Percentiles rank a stretch among this genome's conserved stretches.
These are phyloP conservation scores for Suillus ampliporus DNA, from an alignment of 768 basidiomycete genomes.

Conservation along the genomic window DNA sequence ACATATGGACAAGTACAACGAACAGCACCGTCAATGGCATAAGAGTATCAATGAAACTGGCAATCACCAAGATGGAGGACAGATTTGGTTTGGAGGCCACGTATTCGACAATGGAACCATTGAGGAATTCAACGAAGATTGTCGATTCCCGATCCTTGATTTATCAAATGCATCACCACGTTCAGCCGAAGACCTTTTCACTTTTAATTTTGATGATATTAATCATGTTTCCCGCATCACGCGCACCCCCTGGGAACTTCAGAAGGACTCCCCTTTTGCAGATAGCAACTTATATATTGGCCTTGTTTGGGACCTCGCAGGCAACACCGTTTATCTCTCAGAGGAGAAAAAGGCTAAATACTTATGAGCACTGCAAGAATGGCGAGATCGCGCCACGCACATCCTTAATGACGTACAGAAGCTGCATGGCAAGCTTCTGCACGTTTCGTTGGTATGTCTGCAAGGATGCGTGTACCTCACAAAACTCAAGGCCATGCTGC, in stretches of 20 bases:
- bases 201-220: constrained; percentile 41
- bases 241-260: constrained; percentile 22
- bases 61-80: constrained; percentile 5
- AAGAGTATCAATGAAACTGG: neutral
- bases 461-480: constrained; percentile 45
- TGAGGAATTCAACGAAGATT: constrained; percentile 44
- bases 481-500: constrained; percentile 42
- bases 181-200: constrained; percentile 22
- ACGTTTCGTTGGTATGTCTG: constrained; percentile 38
- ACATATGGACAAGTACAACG: neutral
- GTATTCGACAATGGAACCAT: constrained; percentile 17
- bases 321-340: constrained; percentile 15
- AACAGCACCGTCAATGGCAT: neutral
- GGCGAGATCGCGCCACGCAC: constrained; percentile 29
- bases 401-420: constrained; percentile 37
- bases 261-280: constrained; percentile 36
- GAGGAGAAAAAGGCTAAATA: constrained; percentile 26
- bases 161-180: constrained; percentile 28
- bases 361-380: constrained; percentile 30
- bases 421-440: constrained; percentile 48
- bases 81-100: constrained; percentile 35
- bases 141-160: constrained; percentile 22
- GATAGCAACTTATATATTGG: constrained; percentile 33
- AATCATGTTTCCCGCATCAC: constrained; percentile 29
- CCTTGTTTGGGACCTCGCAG: constrained; percentile 37